Evolutionary conservation across 2,329 filamentous ascomycete genomes (phyloP).

Genomic region (Aspergillus neoniger): DNA sequence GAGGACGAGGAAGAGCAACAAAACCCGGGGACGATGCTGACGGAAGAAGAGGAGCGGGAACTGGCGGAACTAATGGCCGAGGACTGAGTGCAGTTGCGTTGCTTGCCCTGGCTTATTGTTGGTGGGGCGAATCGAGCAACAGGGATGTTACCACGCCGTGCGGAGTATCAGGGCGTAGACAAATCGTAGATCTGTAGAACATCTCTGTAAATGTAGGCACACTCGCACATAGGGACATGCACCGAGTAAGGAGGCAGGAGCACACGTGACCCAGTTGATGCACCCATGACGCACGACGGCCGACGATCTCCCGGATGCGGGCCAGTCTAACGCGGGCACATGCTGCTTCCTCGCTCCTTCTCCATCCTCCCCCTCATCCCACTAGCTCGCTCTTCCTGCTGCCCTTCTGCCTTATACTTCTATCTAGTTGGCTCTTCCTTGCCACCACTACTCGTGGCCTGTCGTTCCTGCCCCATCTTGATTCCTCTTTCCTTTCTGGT

Average conservation of each 20-base stretch:
- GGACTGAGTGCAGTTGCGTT: conserved; percentile 44
- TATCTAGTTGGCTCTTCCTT: neutral
- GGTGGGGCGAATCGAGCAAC: conserved; percentile 28
- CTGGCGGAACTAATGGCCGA: conserved; percentile 88
- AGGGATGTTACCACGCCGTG: conserved; percentile 73
- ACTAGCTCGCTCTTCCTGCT: neutral
- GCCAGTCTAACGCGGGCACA: conserved; percentile 14
- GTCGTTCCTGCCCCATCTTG: neutral
- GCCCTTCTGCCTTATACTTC: neutral
- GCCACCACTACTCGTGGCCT: neutral
- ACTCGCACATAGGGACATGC: too few species aligned
- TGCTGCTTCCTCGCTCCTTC: conserved; percentile 13
- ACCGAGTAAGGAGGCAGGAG: conserved; percentile 41
- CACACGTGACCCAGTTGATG: conserved; percentile 31
- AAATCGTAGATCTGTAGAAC: neutral
- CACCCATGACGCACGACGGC: conserved; percentile 35
- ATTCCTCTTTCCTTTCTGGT: neutral
- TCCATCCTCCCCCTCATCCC: conserved; percentile 20
- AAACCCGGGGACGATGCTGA: conserved; percentile 60
- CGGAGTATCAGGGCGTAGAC: neutral
- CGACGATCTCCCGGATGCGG: conserved; percentile 34
- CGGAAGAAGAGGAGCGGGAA: conserved; percentile 89
- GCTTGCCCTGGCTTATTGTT: conserved; percentile 62
- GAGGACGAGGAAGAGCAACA: conserved; percentile 51
- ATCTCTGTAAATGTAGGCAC: neutral